Conservation (phyloP, 345 rosid species). For the Citrus sp. region DNA sequence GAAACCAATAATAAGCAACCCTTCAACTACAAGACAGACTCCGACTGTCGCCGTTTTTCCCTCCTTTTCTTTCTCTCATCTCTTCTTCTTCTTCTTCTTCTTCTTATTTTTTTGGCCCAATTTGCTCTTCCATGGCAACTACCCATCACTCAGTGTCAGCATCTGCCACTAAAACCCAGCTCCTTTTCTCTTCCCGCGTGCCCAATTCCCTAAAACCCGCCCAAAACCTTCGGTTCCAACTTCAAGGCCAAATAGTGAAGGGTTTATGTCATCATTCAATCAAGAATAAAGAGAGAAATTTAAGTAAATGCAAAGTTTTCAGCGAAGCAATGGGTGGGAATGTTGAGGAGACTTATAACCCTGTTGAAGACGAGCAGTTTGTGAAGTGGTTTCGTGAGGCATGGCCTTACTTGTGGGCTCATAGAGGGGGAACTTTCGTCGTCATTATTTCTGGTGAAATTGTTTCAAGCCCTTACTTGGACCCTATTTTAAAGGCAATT, state of each 20-base stretch:
- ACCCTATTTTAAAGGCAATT: conserved; percentile 66
- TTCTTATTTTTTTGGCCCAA: not conserved
- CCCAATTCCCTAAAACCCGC: not conserved
- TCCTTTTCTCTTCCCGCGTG: not conserved
- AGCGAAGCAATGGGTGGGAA: conserved; percentile 29
- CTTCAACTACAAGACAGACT: not conserved
- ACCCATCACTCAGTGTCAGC: not conserved
- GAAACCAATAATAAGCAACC: no score
- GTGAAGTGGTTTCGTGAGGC: conserved; percentile 98
- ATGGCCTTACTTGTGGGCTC: conserved; percentile 95
- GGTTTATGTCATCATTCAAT: not conserved
- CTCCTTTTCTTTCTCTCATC: not conserved
- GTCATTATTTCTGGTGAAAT: conserved; percentile 71
- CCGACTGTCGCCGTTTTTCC: not conserved
- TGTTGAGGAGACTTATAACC: conserved; percentile 30
- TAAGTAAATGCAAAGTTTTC: conserved; percentile 28
- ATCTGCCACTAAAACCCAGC: not conserved
- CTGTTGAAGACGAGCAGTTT: conserved; percentile 62
- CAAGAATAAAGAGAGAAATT: not conserved
- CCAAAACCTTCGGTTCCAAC: not conserved
- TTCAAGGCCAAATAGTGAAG: not conserved
- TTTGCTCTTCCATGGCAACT: conserved; percentile 7
- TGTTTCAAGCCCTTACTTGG: conserved; percentile 51
- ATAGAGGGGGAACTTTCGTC: conserved; percentile 73
- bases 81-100: no score